Conservation (phyloP, 176 grass and related monocot species). For the Lolium rigidum region DNA sequence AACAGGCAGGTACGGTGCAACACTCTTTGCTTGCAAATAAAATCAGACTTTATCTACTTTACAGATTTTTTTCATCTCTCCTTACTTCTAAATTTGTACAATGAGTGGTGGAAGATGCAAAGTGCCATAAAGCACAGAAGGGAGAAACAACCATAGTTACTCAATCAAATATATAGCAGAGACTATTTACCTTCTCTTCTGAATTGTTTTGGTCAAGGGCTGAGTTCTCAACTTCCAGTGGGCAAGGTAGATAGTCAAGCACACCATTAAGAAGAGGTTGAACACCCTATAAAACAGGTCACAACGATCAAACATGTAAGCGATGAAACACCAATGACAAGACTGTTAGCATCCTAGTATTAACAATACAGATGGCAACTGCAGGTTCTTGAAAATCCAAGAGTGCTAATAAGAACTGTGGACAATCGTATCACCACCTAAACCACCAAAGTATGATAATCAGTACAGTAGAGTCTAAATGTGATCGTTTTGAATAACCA, state of each 20-base stretch:
- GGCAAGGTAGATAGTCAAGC: constrained; percentile 87
- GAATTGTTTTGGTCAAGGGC: constrained; percentile 96
- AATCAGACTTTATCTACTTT: neutral
- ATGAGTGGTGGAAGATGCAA: constrained; percentile 23
- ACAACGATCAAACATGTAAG: constrained; percentile 38
- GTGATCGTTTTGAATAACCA: constrained; percentile 17
- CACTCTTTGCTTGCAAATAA: neutral
- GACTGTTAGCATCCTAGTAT: constrained; percentile 37
- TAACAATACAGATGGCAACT: constrained; percentile 27
- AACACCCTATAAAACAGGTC: constrained; percentile 72
- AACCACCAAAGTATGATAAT: constrained; percentile 17
- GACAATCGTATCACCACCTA: constrained; percentile 19
- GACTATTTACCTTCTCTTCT: constrained; percentile 81
- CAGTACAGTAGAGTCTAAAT: neutral
- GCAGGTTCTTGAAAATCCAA: constrained; percentile 18
- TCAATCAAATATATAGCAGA: constrained; percentile 26
- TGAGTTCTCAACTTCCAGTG: constrained; percentile 83
- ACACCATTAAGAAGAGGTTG: constrained; percentile 96
- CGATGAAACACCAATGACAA: constrained; percentile 11
- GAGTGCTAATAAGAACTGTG: neutral
- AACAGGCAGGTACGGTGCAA: neutral
- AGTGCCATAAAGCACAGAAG: constrained; percentile 24
- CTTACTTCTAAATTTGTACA: constrained; percentile 3
- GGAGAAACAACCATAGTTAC: constrained; percentile 3
- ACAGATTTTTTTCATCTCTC: constrained; percentile 13